phyloP scores from a whole-genome alignment of 768 basidiomycete species.

The Mycena rebaudengoi region DNA sequence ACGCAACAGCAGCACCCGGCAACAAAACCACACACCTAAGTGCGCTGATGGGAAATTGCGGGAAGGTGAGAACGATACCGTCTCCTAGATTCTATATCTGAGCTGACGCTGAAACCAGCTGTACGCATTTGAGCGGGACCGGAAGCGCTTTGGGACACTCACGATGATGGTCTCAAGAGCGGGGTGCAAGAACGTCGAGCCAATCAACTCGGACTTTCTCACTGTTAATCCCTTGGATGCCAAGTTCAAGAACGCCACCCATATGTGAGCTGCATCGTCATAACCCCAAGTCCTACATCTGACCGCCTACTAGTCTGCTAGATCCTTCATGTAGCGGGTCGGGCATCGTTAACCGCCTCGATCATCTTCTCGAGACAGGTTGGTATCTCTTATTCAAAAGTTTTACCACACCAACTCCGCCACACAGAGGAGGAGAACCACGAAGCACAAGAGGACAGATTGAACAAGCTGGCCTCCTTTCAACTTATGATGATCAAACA shows the following conservation, averaged over 20 bases:
- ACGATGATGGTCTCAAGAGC: conserved; percentile 87
- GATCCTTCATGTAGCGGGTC: conserved; percentile 98
- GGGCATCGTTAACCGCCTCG: conserved; percentile 90
- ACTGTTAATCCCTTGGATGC: conserved; percentile 72
- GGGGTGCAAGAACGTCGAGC: conserved; percentile 79
- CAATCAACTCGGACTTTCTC: conserved; percentile 86
- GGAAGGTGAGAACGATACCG: conserved; percentile 67
- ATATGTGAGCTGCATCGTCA: conserved; percentile 71
- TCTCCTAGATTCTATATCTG: neutral
- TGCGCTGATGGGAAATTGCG: conserved; percentile 84
- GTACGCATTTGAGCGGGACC: conserved; percentile 91
- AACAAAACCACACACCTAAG: conserved; percentile 97
- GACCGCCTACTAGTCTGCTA: conserved; percentile 64
- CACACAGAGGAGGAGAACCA: conserved; percentile 64
- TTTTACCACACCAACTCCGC: conserved; percentile 13
- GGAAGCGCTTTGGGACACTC: conserved; percentile 82
- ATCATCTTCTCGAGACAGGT: conserved; percentile 84
- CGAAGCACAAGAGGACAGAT: conserved; percentile 67
- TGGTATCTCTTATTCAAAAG: conserved; percentile 25
- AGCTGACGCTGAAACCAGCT: conserved; percentile 53
- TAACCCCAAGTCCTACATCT: neutral
- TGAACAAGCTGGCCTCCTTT: conserved; percentile 86
- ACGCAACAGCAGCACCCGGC: conserved; percentile 96
- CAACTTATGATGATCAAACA: conserved; percentile 93
- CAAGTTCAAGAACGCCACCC: conserved; percentile 74